phyloP scores from a whole-genome alignment of 2,329 filamentous ascomycete species.

The Neocatenulostroma microsporum region DNA sequence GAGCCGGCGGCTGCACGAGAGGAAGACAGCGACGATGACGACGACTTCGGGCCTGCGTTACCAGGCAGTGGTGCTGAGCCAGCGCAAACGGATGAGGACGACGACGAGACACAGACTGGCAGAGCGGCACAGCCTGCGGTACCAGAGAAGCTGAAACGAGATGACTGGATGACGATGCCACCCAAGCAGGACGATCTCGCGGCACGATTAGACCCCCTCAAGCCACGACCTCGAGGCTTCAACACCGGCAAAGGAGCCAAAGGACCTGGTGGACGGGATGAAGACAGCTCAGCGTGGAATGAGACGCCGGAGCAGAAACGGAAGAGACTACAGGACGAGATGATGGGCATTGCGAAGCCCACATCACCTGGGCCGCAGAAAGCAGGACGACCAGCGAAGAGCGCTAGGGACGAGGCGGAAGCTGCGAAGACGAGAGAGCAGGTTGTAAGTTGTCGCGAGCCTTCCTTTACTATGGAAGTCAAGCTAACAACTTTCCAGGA shows the following conservation, averaged over 20 bases:
- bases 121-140: conserved; percentile 1
- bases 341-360: conserved; percentile 60
- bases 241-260: conserved; percentile 58
- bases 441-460: conserved; percentile 39
- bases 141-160: conserved; percentile 50
- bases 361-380: conserved; percentile 21
- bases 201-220: conserved; percentile 70
- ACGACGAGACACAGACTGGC: conserved; percentile 12
- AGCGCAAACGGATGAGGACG: conserved; percentile 10
- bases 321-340: conserved; percentile 68
- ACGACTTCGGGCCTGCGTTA: conserved; percentile 41
- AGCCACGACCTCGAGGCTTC: conserved; percentile 74
- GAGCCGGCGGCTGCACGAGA: conserved; percentile 28
- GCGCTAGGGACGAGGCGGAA: conserved; percentile 12
- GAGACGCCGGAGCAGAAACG: conserved; percentile 87
- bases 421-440: conserved; percentile 48
- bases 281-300: conserved; percentile 63
- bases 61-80: conserved; percentile 22
- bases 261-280: conserved; percentile 32
- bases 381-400: conserved; percentile 9
- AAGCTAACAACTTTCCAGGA: conserved; percentile 29
- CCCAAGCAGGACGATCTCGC: conserved; percentile 43
- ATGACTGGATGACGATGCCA: conserved; percentile 55
- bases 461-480: not conserved
- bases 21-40: conserved; percentile 29